Conservation (phyloP, 192 early-diverging fungal species). For the Piromyces sp. region DNA sequence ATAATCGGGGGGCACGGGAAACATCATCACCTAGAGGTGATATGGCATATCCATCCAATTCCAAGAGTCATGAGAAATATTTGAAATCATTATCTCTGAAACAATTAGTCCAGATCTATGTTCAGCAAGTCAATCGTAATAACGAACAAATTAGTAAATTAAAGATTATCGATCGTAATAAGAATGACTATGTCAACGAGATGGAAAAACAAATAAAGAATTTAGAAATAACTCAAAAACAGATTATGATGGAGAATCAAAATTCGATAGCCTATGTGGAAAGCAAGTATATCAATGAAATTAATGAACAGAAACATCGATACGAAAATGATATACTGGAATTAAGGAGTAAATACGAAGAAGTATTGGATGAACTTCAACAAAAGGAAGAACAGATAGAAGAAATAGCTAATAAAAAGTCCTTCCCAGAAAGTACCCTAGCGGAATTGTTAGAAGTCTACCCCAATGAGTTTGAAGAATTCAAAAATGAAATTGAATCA, state of each 20-base stretch:
- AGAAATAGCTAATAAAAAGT: neutral
- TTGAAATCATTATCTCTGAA: neutral
- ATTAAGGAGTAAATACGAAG: neutral
- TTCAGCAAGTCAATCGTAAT: neutral
- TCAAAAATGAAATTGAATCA: neutral
- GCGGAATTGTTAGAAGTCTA: neutral
- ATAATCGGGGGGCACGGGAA: too few relatives aligned
- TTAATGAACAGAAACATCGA: neutral
- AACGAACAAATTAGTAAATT: neutral
- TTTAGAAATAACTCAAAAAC: neutral
- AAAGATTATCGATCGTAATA: neutral
- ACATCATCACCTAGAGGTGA: neutral
- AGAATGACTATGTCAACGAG: neutral
- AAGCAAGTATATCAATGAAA: neutral
- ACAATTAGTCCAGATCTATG: neutral
- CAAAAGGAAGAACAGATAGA: neutral
- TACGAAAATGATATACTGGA: neutral
- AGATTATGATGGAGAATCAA: neutral
- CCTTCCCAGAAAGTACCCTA: neutral
- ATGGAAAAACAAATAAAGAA: neutral
- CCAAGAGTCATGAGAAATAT: neutral
- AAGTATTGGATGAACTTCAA: neutral
- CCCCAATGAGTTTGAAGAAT: neutral
- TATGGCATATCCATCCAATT: neutral
- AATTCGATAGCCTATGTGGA: neutral